Conservation (phyloP, 441 rosid species). For the Erysimum cheiri region DNA sequence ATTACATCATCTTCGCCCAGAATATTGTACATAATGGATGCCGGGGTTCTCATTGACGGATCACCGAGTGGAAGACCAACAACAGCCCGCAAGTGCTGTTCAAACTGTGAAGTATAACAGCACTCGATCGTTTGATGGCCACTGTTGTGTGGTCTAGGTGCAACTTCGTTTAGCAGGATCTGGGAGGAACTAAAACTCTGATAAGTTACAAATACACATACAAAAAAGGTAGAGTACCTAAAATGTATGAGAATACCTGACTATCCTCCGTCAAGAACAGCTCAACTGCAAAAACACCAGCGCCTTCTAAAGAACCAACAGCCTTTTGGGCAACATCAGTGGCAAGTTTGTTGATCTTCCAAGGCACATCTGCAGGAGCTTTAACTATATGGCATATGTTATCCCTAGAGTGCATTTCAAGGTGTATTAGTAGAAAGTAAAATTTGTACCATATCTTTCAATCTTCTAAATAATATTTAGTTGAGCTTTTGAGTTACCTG, state of each 20-base stretch:
- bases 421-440: conserved; percentile 27
- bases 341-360: conserved; percentile 85
- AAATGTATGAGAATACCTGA: conserved; percentile 60
- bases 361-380: conserved; percentile 87
- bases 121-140: conserved; percentile 98
- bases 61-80: conserved; percentile 97
- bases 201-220: conserved; percentile 10
- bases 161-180: conserved; percentile 95
- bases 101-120: conserved; percentile 92
- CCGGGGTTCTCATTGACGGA: conserved; percentile 94
- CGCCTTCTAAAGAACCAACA: conserved; percentile 89
- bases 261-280: conserved; percentile 80
- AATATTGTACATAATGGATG: conserved; percentile 87
- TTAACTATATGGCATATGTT: conserved; percentile 95
- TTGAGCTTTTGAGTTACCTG: conserved; percentile 52
- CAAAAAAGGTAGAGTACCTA: conserved; percentile 19
- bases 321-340: conserved; percentile 82
- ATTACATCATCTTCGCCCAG: conserved; percentile 90
- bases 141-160: conserved; percentile 97
- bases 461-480: conserved; percentile 8
- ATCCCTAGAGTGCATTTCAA: conserved; percentile 61
- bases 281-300: conserved; percentile 97
- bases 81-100: conserved; percentile 93
- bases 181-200: conserved; percentile 45
- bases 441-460: neutral